Percentiles rank a stretch among this genome's conserved stretches.
Conservation (phyloP, 2,329 filamentous ascomycete genomes). For the Cercospora zeina region DNA sequence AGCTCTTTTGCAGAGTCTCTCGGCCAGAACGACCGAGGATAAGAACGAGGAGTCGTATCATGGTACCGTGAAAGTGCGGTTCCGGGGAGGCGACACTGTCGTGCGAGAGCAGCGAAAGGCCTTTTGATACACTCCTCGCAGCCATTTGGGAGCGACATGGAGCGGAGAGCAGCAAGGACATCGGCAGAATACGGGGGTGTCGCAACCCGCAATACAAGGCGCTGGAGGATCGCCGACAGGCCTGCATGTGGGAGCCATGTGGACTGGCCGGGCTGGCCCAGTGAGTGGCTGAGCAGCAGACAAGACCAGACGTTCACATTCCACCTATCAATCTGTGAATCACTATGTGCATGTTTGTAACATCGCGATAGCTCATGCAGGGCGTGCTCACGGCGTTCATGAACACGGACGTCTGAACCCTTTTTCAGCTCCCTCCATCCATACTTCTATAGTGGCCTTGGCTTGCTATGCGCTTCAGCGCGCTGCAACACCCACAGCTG, state of each 20-base stretch:
- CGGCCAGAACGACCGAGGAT: slow-evolving; percentile 9
- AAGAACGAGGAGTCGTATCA: slow-evolving; percentile 2
- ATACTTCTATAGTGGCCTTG: neutral
- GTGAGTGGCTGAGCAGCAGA: neutral
- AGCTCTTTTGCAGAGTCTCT: neutral
- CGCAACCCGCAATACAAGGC: slow-evolving; percentile 1
- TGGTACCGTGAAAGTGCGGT: neutral
- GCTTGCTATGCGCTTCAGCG: neutral
- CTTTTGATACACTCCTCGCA: neutral
- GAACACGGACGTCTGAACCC: neutral
- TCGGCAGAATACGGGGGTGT: neutral
- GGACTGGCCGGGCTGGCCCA: slow-evolving; percentile 6
- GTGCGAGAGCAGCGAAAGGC: neutral
- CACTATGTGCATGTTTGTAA: neutral
- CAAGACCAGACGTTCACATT: neutral
- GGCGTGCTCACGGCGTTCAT: neutral
- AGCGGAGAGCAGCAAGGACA: neutral
- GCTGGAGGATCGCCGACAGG: slow-evolving; percentile 4
- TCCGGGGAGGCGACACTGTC: neutral
- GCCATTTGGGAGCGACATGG: neutral
- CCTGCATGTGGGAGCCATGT: slow-evolving; percentile 8
- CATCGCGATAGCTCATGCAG: neutral
- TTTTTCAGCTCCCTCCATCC: neutral
- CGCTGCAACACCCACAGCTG: neutral
- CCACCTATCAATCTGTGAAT: slow-evolving; percentile 8